Conservation (phyloP, 2,329 filamentous ascomycete genomes). For the Sporothrix euskadiensis region DNA sequence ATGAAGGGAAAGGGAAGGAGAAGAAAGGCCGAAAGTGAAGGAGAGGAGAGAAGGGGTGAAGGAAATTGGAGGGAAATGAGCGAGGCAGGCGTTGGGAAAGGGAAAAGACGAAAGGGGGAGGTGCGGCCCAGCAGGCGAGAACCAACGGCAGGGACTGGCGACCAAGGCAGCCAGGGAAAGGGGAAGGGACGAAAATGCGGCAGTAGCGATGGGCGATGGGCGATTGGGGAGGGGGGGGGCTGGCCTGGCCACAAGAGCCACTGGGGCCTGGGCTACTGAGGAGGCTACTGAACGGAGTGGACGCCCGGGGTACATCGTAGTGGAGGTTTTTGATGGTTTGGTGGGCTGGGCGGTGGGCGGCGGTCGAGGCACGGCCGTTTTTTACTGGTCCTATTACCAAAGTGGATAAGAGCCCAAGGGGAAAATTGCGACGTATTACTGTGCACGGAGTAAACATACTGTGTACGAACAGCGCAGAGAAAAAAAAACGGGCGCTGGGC, state of each 20-base stretch:
- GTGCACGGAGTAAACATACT: too few species aligned
- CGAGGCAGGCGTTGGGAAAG: constrained; percentile 20
- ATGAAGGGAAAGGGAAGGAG: constrained; percentile 1
- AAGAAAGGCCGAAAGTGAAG: background rate
- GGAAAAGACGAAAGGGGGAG: constrained; percentile 12
- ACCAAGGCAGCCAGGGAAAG: background rate
- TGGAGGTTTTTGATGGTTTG: constrained; percentile 2
- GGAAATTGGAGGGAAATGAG: constrained; percentile 27
- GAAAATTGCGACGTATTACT: background rate
- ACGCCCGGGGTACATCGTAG: constrained; percentile 1
- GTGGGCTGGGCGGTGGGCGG: constrained; percentile 9
- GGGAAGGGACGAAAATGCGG: constrained; percentile 10
- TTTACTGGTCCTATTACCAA: constrained; percentile 13
- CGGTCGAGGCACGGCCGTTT: constrained; percentile 13
- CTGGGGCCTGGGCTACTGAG: background rate
- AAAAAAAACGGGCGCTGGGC: constrained; percentile 3
- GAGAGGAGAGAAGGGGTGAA: constrained; percentile 12
- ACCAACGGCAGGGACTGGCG: background rate
- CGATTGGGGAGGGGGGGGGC: too few species aligned
- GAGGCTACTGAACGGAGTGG: background rate
- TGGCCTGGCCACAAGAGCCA: background rate
- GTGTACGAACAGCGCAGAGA: background rate
- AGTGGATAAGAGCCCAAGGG: constrained; percentile 3
- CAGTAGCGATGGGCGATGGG: constrained; percentile 14
- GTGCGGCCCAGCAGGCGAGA: background rate